Base-by-base conservation (phyloP, 805 yeast species). In the Ascoidea asiatica region DNA sequence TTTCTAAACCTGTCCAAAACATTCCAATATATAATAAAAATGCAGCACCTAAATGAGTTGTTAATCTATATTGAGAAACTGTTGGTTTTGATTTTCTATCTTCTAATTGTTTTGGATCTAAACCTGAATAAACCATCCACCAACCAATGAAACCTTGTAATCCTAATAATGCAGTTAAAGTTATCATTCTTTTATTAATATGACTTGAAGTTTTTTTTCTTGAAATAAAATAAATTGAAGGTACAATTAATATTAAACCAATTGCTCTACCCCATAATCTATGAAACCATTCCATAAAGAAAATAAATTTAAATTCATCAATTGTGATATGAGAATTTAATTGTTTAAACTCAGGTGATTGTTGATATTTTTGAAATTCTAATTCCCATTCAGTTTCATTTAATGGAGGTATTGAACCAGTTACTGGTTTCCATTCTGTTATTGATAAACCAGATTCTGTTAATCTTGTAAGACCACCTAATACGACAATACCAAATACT, bases 61-160 rank as follows among this genome's bases (percentile, higher is more conserved):
- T 88, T 44, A 92, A 69, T 61, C 98, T 75, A 59, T 92, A 92
- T 57, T 86, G 97, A 4, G 96, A 85, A 2, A 92, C 98, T 0
- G 98, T 87, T n/a, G 98, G 98, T 58, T 90, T 94, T 1, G 95
- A 79, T 40, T 75, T 82, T 59, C 95, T 74, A 51, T 81, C 88
- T 19, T 72, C 73, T 41, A 92, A 66, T 56, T 81, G 81, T 39
- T 80, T 72, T 56, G 81, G 82, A 58, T 88, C 95, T 45, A 92
- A 70, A 23, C 98, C 98, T 7, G 96, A 86, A 55, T 84, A 79
- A 43, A 92, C 98, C 98, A 92, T 92, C 99, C 99, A 92, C 98
- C 98, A 92, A 29, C 98, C 98, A 52, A 92, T 81, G 44, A 81
- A 83, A 44, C 98, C 98, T 67, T 92, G 98, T 41, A 92, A 65